These are phyloP conservation scores for Neurospora sp. DNA, from an alignment of 495 filamentous ascomycete species.

Conservation along the genomic window DNA sequence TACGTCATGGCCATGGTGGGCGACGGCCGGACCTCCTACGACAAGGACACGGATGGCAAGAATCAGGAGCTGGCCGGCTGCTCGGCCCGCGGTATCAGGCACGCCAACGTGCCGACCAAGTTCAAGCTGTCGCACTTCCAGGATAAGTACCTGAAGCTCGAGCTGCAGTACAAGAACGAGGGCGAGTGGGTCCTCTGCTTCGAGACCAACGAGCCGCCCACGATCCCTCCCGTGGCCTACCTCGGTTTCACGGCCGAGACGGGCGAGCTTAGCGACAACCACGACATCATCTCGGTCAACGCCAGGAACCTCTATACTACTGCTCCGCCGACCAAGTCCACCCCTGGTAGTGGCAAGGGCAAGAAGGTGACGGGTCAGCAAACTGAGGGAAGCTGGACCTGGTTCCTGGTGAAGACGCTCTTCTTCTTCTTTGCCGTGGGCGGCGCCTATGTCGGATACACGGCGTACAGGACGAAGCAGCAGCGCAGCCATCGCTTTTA, in stretches of 20 bases:
- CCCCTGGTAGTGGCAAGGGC: slow-evolving; percentile 31
- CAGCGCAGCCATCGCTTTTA: slow-evolving; percentile 73
- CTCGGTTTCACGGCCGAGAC: slow-evolving; percentile 94
- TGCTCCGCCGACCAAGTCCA: slow-evolving; percentile 33
- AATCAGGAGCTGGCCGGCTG: slow-evolving; percentile 87
- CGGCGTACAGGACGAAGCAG: slow-evolving; percentile 60
- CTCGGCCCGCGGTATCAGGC: slow-evolving; percentile 84
- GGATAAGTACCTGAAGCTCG: slow-evolving; percentile 83
- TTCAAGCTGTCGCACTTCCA: slow-evolving; percentile 90
- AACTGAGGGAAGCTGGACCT: slow-evolving; percentile 66
- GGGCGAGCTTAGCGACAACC: slow-evolving; percentile 93
- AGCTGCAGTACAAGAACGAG: slow-evolving; percentile 86
- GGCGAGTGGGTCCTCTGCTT: slow-evolving; percentile 88
- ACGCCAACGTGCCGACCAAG: slow-evolving; percentile 69
- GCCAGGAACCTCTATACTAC: slow-evolving; percentile 81
- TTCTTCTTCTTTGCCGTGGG: slow-evolving; percentile 59
- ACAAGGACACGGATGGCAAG: slow-evolving; percentile 93
- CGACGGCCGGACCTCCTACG: slow-evolving; percentile 81
- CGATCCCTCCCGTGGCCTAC: slow-evolving; percentile 84
- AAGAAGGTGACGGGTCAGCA: slow-evolving; percentile 17
- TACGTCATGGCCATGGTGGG: slow-evolving; percentile 98
- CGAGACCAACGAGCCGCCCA: slow-evolving; percentile 57
- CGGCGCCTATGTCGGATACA: slow-evolving; percentile 76
- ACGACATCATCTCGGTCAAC: slow-evolving; percentile 86
- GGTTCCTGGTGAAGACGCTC: slow-evolving; percentile 84